Evolutionary conservation across 2,329 filamentous ascomycete genomes (phyloP), one percentile per base, ranked within the genome.

Genomic region (Fusarium guadeloupense): DNA sequence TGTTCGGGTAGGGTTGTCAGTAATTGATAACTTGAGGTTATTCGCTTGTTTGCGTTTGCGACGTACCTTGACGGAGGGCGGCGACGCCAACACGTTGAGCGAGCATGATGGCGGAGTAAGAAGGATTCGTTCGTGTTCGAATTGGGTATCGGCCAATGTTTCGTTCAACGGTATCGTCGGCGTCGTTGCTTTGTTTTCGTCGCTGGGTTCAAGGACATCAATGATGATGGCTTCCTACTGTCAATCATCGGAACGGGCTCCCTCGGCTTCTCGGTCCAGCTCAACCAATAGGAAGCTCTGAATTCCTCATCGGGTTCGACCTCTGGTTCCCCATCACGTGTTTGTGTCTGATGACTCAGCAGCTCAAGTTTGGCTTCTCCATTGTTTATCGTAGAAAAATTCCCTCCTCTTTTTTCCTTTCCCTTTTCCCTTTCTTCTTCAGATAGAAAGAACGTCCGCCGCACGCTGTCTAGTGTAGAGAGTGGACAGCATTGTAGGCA

Each of bases 51-150:
- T 55, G 55, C 42, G 41, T 30, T 52, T 10, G 13, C 13, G 40
- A 28, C 37, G 69, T 74, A 86, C 84, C 81, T 82, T 83, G 81
- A 75, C 83, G 83, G 74, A 86, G 75, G 74, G 84, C 84, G 77
- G 81, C 80, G 67, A 85, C 72, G 74, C 84, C 84, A 71, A 85
- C 79, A 77, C 84, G 77, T 70, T 84, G 82, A 71, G 82, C 79
- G 73, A 80, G 82, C 84, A 87, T 87, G 37, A 67, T 75, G 71
- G 64, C 64, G 51, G 58, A 43, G 46, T n/a, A 38, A 48, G 20
- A 12, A 9, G 51, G 17, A 43, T 28, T 40, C 28, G 17, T 41
- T 53, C 23, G 40, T 20, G 17, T 42, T 57, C 45, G 53, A 43
- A 45, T 47, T 50, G 38, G 20, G 37, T 28, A 37, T 59, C 54